Evolutionary conservation across 2,329 filamentous ascomycete species (phyloP).

Genomic region (Chaetomium olivaceum): DNA sequence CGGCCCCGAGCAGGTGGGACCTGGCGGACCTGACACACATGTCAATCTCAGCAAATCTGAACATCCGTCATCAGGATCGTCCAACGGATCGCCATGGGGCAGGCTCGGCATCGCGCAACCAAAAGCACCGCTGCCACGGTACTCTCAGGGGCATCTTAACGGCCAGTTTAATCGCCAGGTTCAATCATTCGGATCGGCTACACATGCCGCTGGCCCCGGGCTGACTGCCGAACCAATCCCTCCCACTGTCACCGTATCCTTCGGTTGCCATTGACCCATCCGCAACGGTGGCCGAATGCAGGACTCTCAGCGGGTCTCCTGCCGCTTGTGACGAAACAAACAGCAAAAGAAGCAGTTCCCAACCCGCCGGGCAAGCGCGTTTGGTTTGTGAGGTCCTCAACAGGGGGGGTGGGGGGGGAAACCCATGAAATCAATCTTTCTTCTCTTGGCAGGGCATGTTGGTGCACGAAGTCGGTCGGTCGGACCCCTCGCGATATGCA

Average conservation of each 20-base stretch:
- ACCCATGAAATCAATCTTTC: neutral
- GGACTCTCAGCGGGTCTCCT: neutral
- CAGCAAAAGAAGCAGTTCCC: neutral
- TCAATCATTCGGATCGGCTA: conserved; percentile 7
- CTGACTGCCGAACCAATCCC: neutral
- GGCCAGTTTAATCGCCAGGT: neutral
- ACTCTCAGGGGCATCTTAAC: neutral
- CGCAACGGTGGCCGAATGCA: neutral
- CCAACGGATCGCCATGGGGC: neutral
- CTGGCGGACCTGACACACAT: neutral
- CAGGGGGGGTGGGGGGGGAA: neutral
- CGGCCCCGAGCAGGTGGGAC: neutral
- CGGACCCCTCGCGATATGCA: neutral
- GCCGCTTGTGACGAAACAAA: neutral
- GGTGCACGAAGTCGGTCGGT: neutral
- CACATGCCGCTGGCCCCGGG: neutral
- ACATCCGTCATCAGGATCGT: conserved; percentile 6
- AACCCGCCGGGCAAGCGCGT: neutral
- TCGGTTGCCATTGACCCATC: conserved; percentile 7
- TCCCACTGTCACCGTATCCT: conserved; percentile 5
- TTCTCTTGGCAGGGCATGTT: neutral
- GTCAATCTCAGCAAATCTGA: neutral
- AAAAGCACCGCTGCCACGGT: neutral
- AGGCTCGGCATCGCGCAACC: conserved; percentile 1
- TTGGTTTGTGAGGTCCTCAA: neutral